Conservation (phyloP, 192 early-diverging fungal genomes). For the Pilobolus umbonatus region DNA sequence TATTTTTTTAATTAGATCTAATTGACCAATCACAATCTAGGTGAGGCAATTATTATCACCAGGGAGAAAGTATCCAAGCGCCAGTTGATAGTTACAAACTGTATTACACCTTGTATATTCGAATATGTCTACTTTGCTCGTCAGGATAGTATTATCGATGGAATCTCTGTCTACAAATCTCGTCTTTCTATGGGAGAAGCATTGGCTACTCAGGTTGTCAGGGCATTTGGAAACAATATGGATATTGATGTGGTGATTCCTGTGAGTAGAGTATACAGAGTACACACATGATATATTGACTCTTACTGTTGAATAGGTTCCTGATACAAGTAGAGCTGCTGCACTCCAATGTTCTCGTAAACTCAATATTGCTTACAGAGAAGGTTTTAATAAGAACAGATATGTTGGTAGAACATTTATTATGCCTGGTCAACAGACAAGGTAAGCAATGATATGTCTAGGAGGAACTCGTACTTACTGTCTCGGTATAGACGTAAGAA, state of each 20-base stretch:
- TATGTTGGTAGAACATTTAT: slow-evolving; percentile 99
- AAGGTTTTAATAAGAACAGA: slow-evolving; percentile 99
- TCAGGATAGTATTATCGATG: slow-evolving; percentile 97
- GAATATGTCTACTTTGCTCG: slow-evolving; percentile 99
- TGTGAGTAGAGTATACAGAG: slow-evolving; percentile 43
- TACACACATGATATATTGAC: neutral
- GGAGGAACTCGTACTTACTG: slow-evolving; percentile 6
- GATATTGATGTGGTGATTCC: slow-evolving; percentile 99
- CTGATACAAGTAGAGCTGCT: slow-evolving; percentile 93
- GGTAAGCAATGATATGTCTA: slow-evolving; percentile 15
- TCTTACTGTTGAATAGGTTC: slow-evolving; percentile 50
- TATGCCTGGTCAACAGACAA: slow-evolving; percentile 95
- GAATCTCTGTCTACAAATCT: slow-evolving; percentile 97
- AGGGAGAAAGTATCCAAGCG: slow-evolving; percentile 65
- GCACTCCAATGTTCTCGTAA: slow-evolving; percentile 90
- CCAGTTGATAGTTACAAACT: slow-evolving; percentile 48
- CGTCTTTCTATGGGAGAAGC: slow-evolving; percentile 97
- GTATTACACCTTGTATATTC: slow-evolving; percentile 93
- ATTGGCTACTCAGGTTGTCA: slow-evolving; percentile 78
- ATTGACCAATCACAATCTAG: no score
- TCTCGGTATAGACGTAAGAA: slow-evolving; percentile 58
- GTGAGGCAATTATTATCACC: slow-evolving; percentile 93
- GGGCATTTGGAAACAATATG: slow-evolving; percentile 64
- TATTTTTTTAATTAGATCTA: no score
- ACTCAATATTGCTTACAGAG: slow-evolving; percentile 88